phyloP scores from a whole-genome alignment of 441 rosid genomes.

The Oxalis stricta region DNA sequence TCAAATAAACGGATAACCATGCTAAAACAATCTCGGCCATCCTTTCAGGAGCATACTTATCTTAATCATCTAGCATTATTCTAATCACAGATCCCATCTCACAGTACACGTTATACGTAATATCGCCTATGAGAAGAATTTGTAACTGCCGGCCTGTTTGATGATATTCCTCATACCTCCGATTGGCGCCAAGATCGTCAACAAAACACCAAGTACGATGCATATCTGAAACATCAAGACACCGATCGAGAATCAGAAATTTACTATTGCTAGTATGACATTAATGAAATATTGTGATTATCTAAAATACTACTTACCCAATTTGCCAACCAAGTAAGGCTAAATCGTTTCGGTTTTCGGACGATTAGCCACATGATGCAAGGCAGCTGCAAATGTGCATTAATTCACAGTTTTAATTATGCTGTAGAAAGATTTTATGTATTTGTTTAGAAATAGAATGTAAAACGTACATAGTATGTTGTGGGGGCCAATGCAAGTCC shows the following conservation, averaged over 20 bases:
- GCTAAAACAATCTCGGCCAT: too few relatives aligned
- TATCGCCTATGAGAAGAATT: conserved; percentile 67
- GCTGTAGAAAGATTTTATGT: too few relatives aligned
- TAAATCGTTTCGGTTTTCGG: conserved; percentile 47
- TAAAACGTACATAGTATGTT: conserved; percentile 57
- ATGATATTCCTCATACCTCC: conserved; percentile 64
- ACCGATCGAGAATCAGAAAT: neutral
- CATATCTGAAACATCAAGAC: conserved; percentile 31
- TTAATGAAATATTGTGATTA: too few relatives aligned
- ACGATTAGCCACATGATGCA: conserved; percentile 61
- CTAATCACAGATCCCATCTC: too few relatives aligned
- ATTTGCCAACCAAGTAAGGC: conserved; percentile 52
- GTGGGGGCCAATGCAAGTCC: conserved; percentile 87
- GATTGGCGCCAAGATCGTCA: conserved; percentile 56
- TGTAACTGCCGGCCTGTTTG: conserved; percentile 31
- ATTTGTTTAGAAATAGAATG: too few relatives aligned
- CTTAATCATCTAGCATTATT: too few relatives aligned
- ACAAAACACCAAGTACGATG: conserved; percentile 41
- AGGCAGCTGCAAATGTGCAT: conserved; percentile 39
- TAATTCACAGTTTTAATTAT: neutral
- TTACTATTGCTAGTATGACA: too few relatives aligned
- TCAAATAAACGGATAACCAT: too few relatives aligned
- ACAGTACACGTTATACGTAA: too few relatives aligned
- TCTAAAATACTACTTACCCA: conserved; percentile 33
- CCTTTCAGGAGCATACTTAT: too few relatives aligned